These are phyloP conservation scores for Solanum habrochaites DNA, from an alignment of 257 asterid genomes.

Conservation along the genomic window DNA sequence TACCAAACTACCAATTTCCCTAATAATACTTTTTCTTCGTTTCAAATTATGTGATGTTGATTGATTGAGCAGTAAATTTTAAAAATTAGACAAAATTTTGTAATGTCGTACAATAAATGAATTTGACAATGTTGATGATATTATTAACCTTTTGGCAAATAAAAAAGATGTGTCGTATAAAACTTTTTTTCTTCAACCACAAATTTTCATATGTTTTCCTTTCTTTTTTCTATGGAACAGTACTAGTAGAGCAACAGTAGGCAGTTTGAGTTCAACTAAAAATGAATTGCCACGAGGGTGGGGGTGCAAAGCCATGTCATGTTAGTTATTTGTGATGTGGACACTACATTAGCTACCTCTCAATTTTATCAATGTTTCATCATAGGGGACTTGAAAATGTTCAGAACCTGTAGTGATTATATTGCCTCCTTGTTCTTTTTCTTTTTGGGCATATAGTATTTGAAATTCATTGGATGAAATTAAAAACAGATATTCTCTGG, in stretches of 20 bases:
- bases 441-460: not conserved
- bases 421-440: not conserved
- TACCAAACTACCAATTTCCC: constrained; percentile 8
- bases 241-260: not conserved
- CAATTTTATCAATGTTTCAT: not conserved
- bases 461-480: not conserved
- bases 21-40: not conserved
- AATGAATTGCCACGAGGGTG: not conserved
- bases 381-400: not conserved
- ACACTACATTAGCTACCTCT: not conserved
- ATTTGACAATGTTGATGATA: not conserved
- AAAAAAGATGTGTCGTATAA: not conserved
- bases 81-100: not conserved
- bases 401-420: not conserved
- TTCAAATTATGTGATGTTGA: not conserved
- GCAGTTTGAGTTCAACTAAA: not conserved
- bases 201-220: not conserved
- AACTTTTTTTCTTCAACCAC: not conserved
- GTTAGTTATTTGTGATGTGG: not conserved
- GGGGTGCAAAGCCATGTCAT: not conserved
- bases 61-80: not conserved
- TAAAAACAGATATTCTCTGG: not conserved
- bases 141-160: not conserved
- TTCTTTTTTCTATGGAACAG: not conserved
- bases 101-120: not conserved